Base-by-base conservation (phyloP, 345 rosid species). In the Boechera stricta region DNA sequence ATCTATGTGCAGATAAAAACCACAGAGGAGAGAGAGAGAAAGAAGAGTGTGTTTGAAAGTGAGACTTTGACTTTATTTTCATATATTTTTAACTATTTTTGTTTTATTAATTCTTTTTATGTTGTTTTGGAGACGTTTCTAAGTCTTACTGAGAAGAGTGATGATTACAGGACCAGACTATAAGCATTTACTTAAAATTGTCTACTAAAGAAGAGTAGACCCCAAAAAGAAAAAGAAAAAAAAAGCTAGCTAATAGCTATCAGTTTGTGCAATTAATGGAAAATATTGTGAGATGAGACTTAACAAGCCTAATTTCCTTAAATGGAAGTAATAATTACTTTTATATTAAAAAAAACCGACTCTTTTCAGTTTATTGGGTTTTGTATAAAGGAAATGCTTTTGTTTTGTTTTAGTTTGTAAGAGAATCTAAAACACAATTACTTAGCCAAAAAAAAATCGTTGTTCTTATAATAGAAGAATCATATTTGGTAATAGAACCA, bases 101-200 rank as follows among this genome's bases (percentile, higher is more conserved):
- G 10, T 45, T 45, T 11, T 60, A 29, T 54, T 6, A 21, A 21
- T 3, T 12, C 15, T 42, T 42, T 38, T 38, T 2, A 44, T 65
- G 21, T 48, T 47, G 21, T 28, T 51, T 60, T 51, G 15, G 51
- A 55, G 45, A 75, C 56, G 5, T 59, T 76, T 60, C 35, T 61
- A 26, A 54, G 52, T 64, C 21, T 45, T 39, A 55, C 72, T 71
- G 59, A 63, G 77, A 78, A 57, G 73, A 41, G 88, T 89, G 85
- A 91, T 89, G 90, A 87, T 89, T 89, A 81, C 75, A 79, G 81
- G 82, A 80, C 82, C 90, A 86, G 91, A 77, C 84, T 75, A 76
- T 31, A 64, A 26, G 73, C 64, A 62, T 16, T 64, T 32, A 57
- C 55, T 67, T 56, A 16, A 67, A 71, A 67, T 59, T 31, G 67